Percentiles rank a stretch among this genome's conserved stretches.
These are phyloP conservation scores for Aspergillus funiculosus DNA, from an alignment of 495 filamentous ascomycete genomes.

Conservation along the genomic window DNA sequence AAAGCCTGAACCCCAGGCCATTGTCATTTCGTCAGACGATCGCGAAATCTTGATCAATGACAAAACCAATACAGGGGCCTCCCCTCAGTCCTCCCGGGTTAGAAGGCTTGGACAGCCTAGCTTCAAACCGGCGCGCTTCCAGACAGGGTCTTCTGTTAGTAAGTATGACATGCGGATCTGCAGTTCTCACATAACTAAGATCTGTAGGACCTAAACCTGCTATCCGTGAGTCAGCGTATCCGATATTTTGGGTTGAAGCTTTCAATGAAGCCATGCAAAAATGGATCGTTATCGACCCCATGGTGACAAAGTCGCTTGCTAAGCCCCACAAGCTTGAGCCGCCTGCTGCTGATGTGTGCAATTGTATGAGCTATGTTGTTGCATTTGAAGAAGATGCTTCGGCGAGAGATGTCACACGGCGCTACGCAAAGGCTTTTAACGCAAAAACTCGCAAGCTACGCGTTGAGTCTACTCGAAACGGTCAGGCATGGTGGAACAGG, in stretches of 20 bases:
- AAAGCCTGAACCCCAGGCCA: constrained; percentile 32
- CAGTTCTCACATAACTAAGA: not conserved
- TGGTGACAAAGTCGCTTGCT: constrained; percentile 70
- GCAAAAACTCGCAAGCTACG: constrained; percentile 76
- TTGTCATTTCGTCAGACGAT: constrained; percentile 38
- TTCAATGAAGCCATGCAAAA: constrained; percentile 79
- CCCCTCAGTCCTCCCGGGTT: constrained; percentile 17
- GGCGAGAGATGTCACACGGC: constrained; percentile 72
- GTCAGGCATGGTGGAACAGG: constrained; percentile 67
- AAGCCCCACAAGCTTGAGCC: constrained; percentile 77
- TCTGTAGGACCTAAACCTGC: constrained; percentile 16
- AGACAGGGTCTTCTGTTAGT: constrained; percentile 8
- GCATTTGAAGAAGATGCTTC: constrained; percentile 75
- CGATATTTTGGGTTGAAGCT: constrained; percentile 90
- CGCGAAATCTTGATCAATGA: constrained; percentile 30
- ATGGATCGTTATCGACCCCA: constrained; percentile 83
- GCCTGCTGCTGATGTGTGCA: constrained; percentile 63
- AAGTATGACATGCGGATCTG: not conserved
- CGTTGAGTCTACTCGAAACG: constrained; percentile 61
- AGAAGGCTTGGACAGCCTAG: constrained; percentile 42
- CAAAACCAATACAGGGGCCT: constrained; percentile 5
- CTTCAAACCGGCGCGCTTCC: constrained; percentile 28
- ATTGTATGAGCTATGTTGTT: constrained; percentile 74
- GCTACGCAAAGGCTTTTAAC: constrained; percentile 77
- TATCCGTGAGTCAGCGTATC: constrained; percentile 53